phyloP scores from a whole-genome alignment of 352 stramenopile species.

The Phytopythium vexans region DNA sequence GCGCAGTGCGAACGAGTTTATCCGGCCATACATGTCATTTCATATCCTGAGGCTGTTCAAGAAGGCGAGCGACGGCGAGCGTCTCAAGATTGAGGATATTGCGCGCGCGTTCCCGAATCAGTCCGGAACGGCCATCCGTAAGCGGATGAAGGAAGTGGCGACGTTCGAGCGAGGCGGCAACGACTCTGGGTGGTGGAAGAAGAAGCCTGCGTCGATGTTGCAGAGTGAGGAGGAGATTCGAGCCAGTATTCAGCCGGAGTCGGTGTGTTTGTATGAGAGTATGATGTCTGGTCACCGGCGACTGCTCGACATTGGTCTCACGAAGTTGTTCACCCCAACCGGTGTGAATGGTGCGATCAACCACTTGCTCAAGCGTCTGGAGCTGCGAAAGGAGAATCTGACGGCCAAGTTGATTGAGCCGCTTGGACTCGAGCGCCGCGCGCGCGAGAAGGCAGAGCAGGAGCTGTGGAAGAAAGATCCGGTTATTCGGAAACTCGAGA shows the following conservation, averaged over 20 bases:
- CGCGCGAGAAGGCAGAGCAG: slow-evolving; percentile 58
- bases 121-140: slow-evolving; percentile 77
- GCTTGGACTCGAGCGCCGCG: slow-evolving; percentile 41
- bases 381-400: slow-evolving; percentile 57
- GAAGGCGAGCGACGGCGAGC: slow-evolving; percentile 73
- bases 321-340: slow-evolving; percentile 73
- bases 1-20: slow-evolving; percentile 79
- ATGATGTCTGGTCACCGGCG: slow-evolving; percentile 85
- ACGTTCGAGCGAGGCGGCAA: slow-evolving; percentile 84
- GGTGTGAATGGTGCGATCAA: slow-evolving; percentile 75
- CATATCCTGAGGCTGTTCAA: slow-evolving; percentile 84
- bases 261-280: slow-evolving; percentile 82
- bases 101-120: slow-evolving; percentile 79
- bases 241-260: slow-evolving; percentile 70
- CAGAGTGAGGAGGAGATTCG: slow-evolving; percentile 78
- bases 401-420: slow-evolving; percentile 49
- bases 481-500: slow-evolving; percentile 70
- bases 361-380: slow-evolving; percentile 68
- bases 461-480: slow-evolving; percentile 72
- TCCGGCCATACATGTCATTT: slow-evolving; percentile 85
- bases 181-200: slow-evolving; percentile 84
- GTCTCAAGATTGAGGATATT: slow-evolving; percentile 84
- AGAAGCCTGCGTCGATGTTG: slow-evolving; percentile 56
- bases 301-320: slow-evolving; percentile 75
- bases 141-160: slow-evolving; percentile 83